Base-by-base conservation (phyloP, 2,329 filamentous ascomycete species). In the Bipolaris bicolor region DNA sequence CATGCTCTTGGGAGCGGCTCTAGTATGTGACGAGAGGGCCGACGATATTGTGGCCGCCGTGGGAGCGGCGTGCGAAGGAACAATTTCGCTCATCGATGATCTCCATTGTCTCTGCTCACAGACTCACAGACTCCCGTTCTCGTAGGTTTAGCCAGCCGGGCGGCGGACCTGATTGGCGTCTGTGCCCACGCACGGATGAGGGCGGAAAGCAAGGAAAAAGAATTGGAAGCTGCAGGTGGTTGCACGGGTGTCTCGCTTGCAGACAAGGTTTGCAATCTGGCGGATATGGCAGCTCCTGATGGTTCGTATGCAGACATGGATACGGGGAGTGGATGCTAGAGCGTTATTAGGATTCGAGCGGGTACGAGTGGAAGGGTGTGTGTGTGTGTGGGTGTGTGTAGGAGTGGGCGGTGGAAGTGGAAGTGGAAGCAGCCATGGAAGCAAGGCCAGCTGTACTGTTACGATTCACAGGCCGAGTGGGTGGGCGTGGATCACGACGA, bases 171-270 rank as follows among this genome's bases (percentile, higher is more conserved):
- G 66, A 66, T 62, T 60, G 57, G 56, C 31, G 50, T 61, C 62
- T 56, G 62, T 66, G 58, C 63, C 52, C 34, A 55, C 65, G 73
- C 69, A 73, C 69, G 70, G 71, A 73, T 73, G 67, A 72, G 65
- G 66, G 58, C 68, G 66, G 65, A 63, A 60, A 55, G 61, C 49
- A 68, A 31, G 29, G 55, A 55, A 63, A 67, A 65, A 61, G 63
- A 60, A 63, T 64, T 69, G 65, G 58, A 63, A 40, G 60, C 69
- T 72, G 72, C 72, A 71, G 60, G 61, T 68, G 62, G 63, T 66
- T 63, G 62, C 60, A 60, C 57, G 54, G 57, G 53, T 51, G 52
- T 50, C 58, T 68, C 67, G 66, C 65, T 71, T 68, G 63, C 55
- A 36, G 52, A 66, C 49, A 52, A 60, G 62, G 63, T 62, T 57